Evolutionary conservation across 2,329 filamentous ascomycete genomes (phyloP).

Genomic region (Cladophialophora carrionii): DNA sequence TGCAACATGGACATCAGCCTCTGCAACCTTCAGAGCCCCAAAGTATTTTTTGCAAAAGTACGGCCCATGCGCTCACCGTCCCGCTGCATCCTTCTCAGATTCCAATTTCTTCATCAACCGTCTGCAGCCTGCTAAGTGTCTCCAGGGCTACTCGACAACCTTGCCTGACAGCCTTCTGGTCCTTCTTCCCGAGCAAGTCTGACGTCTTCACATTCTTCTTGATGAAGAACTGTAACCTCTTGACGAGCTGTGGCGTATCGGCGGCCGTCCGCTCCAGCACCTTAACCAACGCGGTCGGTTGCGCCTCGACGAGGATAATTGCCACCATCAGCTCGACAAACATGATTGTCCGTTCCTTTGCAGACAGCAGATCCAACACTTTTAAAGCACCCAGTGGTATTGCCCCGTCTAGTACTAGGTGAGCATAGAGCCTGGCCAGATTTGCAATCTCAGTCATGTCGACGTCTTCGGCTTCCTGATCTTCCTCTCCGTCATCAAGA

Average conservation of each 20-base stretch:
- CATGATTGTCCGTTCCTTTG: slow-evolving; percentile 73
- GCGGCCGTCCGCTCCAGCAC: slow-evolving; percentile 63
- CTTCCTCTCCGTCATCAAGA: slow-evolving; percentile 64
- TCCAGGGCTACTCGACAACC: slow-evolving; percentile 49
- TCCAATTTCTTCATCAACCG: not conserved
- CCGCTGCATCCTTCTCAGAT: not conserved
- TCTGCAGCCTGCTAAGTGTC: slow-evolving; percentile 43
- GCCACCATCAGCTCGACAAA: slow-evolving; percentile 83
- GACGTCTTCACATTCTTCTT: slow-evolving; percentile 73
- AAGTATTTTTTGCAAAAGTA: not conserved
- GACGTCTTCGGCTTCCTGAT: slow-evolving; percentile 51
- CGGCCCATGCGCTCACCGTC: no score
- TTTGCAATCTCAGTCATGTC: slow-evolving; percentile 66
- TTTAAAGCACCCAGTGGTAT: slow-evolving; percentile 63
- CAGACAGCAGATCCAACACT: slow-evolving; percentile 73
- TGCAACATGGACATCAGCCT: no score
- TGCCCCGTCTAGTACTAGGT: slow-evolving; percentile 63
- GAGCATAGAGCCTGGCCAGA: slow-evolving; percentile 67
- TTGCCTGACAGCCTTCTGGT: slow-evolving; percentile 42
- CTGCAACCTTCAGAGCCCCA: no score
- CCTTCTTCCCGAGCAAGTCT: slow-evolving; percentile 46
- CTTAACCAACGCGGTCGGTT: slow-evolving; percentile 64
- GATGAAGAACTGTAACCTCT: slow-evolving; percentile 78
- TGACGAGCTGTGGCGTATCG: slow-evolving; percentile 68
- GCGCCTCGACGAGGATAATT: slow-evolving; percentile 70